Percentiles rank a stretch among this genome's conserved stretches.
These are phyloP conservation scores for Pestalotiopsis sp. DNA, from an alignment of 2,329 filamentous ascomycete species.

Conservation along the genomic window DNA sequence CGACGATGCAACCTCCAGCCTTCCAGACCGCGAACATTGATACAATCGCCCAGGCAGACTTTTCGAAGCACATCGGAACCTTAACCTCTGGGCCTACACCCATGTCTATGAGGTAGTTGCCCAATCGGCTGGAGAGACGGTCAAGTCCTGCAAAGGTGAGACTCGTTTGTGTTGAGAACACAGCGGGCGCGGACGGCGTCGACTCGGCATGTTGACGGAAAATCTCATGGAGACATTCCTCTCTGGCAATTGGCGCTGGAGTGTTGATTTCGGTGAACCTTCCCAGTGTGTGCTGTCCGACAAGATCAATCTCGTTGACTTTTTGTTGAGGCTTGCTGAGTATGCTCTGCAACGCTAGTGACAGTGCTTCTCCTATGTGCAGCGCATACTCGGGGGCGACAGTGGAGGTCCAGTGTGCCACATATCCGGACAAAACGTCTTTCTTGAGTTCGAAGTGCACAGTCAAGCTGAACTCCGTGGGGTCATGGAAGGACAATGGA, in stretches of 20 bases:
- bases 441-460: slow-evolving; percentile 14
- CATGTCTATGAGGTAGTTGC: slow-evolving; percentile 21
- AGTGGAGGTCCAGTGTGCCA: slow-evolving; percentile 11
- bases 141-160: slow-evolving; percentile 32
- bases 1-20: slow-evolving; percentile 9
- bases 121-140: slow-evolving; percentile 22
- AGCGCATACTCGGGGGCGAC: slow-evolving; percentile 6
- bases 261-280: slow-evolving; percentile 12
- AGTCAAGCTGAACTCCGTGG: slow-evolving; percentile 14
- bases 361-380: slow-evolving; percentile 11
- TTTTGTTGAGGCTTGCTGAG: slow-evolving; percentile 7
- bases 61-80: slow-evolving; percentile 38
- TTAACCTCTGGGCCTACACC: slow-evolving; percentile 30
- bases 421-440: slow-evolving; percentile 6
- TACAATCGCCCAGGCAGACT: slow-evolving; percentile 32
- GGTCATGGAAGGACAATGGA: slow-evolving; percentile 11
- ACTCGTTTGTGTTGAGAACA: slow-evolving; percentile 8
- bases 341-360: slow-evolving; percentile 7
- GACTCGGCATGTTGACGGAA: slow-evolving; percentile 10
- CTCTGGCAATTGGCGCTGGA: slow-evolving; percentile 9
- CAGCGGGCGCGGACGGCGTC: neutral
- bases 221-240: slow-evolving; percentile 14
- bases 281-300: neutral
- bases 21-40: slow-evolving; percentile 13
- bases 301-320: slow-evolving; percentile 11